phyloP scores from a whole-genome alignment of 352 stramenopile genomes.

The Peronosclerospora sorghi region DNA sequence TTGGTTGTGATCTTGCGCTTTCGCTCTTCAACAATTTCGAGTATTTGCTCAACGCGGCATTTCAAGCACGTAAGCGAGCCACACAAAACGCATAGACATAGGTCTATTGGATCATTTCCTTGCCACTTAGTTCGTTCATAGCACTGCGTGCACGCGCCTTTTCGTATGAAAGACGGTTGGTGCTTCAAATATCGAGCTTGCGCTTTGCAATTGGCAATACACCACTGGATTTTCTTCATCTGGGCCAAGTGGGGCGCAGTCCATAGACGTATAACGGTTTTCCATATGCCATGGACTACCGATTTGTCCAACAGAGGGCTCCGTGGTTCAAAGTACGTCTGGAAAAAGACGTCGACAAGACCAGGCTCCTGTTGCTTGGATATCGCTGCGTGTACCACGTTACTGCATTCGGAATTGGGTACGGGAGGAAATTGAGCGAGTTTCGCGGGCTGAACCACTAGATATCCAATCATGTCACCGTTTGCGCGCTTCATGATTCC shows the following conservation, averaged over 20 bases:
- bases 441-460: slow-evolving; percentile 36
- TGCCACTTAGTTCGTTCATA: slow-evolving; percentile 11
- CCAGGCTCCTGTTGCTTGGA: slow-evolving; percentile 17
- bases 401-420: slow-evolving; percentile 16
- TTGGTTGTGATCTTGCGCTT: slow-evolving; percentile 12
- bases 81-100: slow-evolving; percentile 11
- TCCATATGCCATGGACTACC: slow-evolving; percentile 14
- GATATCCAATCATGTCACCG: slow-evolving; percentile 30
- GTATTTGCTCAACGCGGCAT: slow-evolving; percentile 13
- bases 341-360: slow-evolving; percentile 17
- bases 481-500: slow-evolving; percentile 18
- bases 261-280: slow-evolving; percentile 13
- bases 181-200: slow-evolving; percentile 13
- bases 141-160: slow-evolving; percentile 12
- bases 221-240: slow-evolving; percentile 26
- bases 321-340: slow-evolving; percentile 15
- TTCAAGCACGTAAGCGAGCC: slow-evolving; percentile 13
- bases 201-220: slow-evolving; percentile 10
- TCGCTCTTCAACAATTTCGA: slow-evolving; percentile 11
- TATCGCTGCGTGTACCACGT: slow-evolving; percentile 13
- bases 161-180: slow-evolving; percentile 7
- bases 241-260: slow-evolving; percentile 10
- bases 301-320: slow-evolving; percentile 14
- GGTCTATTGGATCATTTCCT: slow-evolving; percentile 8
- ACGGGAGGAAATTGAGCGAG: slow-evolving; percentile 11